phyloP scores from a whole-genome alignment of 2,329 filamentous ascomycete genomes.

The Didymellaceae sp. region DNA sequence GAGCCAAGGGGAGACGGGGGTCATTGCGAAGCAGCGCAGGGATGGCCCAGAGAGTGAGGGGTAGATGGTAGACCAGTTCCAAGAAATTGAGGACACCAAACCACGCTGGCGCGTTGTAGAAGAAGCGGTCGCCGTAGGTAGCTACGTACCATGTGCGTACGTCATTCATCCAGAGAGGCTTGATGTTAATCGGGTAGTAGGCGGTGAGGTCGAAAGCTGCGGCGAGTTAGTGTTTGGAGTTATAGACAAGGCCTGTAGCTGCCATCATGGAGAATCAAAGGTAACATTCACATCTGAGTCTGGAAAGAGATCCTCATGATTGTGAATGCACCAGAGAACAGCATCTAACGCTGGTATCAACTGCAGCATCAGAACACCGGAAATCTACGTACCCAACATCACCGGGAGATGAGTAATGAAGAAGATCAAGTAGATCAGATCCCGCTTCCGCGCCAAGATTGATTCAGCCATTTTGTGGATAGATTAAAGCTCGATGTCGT shows the following conservation, averaged over 20 bases:
- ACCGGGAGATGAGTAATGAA: slow-evolving; percentile 68
- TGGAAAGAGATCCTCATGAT: too few species aligned
- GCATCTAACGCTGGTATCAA: too few species aligned
- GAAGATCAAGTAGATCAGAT: slow-evolving; percentile 63
- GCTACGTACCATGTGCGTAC: slow-evolving; percentile 65
- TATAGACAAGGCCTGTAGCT: too few species aligned
- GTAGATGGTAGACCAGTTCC: slow-evolving; percentile 67
- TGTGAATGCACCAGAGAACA: background rate
- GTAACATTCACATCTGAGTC: background rate
- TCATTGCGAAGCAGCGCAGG: slow-evolving; percentile 63
- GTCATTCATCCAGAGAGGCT: slow-evolving; percentile 56
- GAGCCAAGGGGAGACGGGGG: slow-evolving; percentile 63
- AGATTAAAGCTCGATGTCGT: background rate
- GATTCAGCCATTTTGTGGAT: slow-evolving; percentile 33
- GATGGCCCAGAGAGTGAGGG: slow-evolving; percentile 66
- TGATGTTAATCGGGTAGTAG: slow-evolving; percentile 62
- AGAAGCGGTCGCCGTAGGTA: slow-evolving; percentile 70
- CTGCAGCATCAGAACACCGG: too few species aligned
- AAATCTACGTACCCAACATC: slow-evolving; percentile 60
- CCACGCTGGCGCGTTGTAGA: slow-evolving; percentile 64
- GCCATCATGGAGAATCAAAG: too few species aligned
- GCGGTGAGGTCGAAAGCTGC: slow-evolving; percentile 67
- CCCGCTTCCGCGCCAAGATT: slow-evolving; percentile 51
- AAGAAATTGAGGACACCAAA: slow-evolving; percentile 65
- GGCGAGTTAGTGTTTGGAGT: background rate